phyloP scores from a whole-genome alignment of 1,284 basidiomycete genomes.

The Ustilago trichophora region DNA sequence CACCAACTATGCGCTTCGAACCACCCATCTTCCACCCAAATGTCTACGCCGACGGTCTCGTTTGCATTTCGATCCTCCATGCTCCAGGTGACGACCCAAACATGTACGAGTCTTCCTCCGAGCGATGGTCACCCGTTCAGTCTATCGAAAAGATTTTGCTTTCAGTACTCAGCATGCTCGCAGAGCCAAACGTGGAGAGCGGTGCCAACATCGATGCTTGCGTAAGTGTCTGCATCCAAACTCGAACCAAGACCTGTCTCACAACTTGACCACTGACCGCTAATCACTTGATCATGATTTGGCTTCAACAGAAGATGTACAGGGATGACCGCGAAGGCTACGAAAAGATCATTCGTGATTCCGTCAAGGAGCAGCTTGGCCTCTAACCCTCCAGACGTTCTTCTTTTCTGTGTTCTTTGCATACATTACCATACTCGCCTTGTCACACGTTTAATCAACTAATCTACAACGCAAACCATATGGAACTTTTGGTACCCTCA shows the following conservation, averaged over 20 bases:
- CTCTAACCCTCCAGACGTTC: constrained; percentile 26
- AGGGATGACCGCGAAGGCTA: constrained; percentile 62
- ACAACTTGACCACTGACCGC: constrained; percentile 52
- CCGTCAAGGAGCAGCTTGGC: constrained; percentile 63
- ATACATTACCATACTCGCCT: neutral
- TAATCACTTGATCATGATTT: neutral
- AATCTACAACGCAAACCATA: too few relatives aligned
- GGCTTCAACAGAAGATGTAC: constrained; percentile 56
- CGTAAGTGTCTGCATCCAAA: too few relatives aligned
- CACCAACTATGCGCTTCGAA: constrained; percentile 85
- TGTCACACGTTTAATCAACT: constrained; percentile 1
- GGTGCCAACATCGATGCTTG: constrained; percentile 90
- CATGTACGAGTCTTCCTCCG: constrained; percentile 84
- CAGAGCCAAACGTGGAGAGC: constrained; percentile 98
- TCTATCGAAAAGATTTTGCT: constrained; percentile 91
- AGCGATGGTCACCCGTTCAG: constrained; percentile 98
- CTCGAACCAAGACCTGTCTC: too few relatives aligned
- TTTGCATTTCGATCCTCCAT: constrained; percentile 98
- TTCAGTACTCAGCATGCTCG: constrained; percentile 98
- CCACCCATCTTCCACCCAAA: constrained; percentile 98
- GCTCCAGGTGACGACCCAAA: constrained; percentile 88
- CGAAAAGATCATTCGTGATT: constrained; percentile 60
- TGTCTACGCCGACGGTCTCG: constrained; percentile 91
- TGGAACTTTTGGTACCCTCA: too few relatives aligned
- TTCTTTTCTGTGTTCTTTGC: too few relatives aligned